Base-by-base conservation (phyloP, 176 grass and related monocot genomes). In the Melocanna baccifera region DNA sequence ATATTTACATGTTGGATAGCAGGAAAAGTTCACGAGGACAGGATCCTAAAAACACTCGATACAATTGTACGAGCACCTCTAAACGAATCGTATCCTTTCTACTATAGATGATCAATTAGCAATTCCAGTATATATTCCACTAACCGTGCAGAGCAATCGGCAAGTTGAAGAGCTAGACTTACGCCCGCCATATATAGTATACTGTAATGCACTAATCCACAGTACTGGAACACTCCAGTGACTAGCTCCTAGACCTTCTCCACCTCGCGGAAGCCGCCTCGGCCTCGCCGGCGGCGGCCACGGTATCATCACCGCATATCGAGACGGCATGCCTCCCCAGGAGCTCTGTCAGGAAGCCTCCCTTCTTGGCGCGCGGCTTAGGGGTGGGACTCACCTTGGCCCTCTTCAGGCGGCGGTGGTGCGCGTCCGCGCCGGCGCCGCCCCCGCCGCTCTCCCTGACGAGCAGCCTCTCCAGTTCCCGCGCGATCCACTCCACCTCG, bases 401-500 rank as follows among this genome's bases (percentile, higher is more conserved):
- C 57, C 47, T 56, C 81, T 71, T 81, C 87, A 58, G n/a, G n/a
- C n/a, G n/a, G n/a, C n/a, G n/a, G n/a, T n/a, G n/a, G n/a, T n/a
- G n/a, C n/a, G n/a, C n/a, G n/a, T n/a, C n/a, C n/a, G n/a, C n/a
- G n/a, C n/a, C n/a, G n/a, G n/a, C n/a, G n/a, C n/a, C n/a, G n/a
- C n/a, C n/a, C n/a, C n/a, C n/a, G n/a, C n/a, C n/a, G n/a, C n/a
- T n/a, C n/a, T n/a, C n/a, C n/a, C n/a, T n/a, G n/a, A 67, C 11
- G 67, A 91, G 53, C 29, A 93, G 67, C 62, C 91, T 74, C 84
- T 97, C 89, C 46, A 93, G 84, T 81, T 93, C 91, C 80, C 86
- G 86, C 58, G 87, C 93, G 84, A 97, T 90, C 84, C 91, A 82
- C 70, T 91, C 91, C 73, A 91, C 90, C 87, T 97, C 91, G 66